Evolutionary conservation across 768 basidiomycete genomes (phyloP), one percentile per base, ranked within the genome.

Genomic region (Pleurotus djamor): DNA sequence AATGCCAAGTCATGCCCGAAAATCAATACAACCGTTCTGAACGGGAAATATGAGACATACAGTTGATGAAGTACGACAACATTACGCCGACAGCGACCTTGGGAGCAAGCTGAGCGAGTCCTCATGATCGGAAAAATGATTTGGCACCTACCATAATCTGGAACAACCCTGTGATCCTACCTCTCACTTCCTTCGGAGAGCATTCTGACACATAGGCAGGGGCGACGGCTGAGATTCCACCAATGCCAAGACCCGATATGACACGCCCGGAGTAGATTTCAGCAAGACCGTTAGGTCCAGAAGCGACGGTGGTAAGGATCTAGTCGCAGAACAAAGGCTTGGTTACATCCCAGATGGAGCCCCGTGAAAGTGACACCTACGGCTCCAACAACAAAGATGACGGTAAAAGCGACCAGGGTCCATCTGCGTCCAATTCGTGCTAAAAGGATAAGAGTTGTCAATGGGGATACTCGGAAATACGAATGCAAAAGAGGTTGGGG

Each of bases 331-430:
- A 47, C 12, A 47, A 47, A 12, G 45, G 16, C 13, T 17, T 81
- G 80, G 8, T n/a, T 34, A 49, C 9, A 17, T 35, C 13, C 4
- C 38, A 7, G 13, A 10, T 17, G 45, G 54, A 36, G 36, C 61
- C 44, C 61, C 1, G 35, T 21, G 34, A 12, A n/a, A 32, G 21
- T n/a, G 38, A 41, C 17, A 72, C 80, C 60, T 63, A 91, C 89
- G 7, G 91, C 92, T 44, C 92, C 92, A 43, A 92, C 65, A 17
- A 73, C 63, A 72, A 93, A 94, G 56, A 94, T 75, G 21, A 81
- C 44, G 1, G 82, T 81, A 65, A 87, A 92, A 1, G 61, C 71
- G 48, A 91, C 66, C 9, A 94, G 74, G 0, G 90, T 85, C 71
- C 73, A 79, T 64, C 80, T 81, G 9, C 92, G 82, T 1, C 92